Percentiles rank a stretch among this genome's conserved stretches.
phyloP scores from a whole-genome alignment of 306 rosid genomes.

The Mucuna pruriens region DNA sequence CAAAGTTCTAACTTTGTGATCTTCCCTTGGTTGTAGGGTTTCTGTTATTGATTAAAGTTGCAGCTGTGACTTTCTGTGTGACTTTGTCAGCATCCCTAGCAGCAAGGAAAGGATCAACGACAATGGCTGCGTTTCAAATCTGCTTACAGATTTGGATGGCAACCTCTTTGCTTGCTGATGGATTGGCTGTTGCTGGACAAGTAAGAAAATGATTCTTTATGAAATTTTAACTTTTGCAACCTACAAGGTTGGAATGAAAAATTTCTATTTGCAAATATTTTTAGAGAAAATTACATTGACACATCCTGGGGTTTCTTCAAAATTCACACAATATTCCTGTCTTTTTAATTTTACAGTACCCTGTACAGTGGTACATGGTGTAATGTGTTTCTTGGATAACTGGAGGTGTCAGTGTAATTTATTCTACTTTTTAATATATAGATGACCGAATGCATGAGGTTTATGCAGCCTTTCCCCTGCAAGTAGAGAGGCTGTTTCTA shows the following conservation, averaged over 20 bases:
- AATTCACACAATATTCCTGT: no score
- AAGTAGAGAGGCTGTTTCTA: neutral
- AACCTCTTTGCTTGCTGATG: conserved; percentile 83
- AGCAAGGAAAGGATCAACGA: conserved; percentile 76
- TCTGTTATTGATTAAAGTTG: conserved; percentile 71
- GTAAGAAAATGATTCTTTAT: conserved; percentile 42
- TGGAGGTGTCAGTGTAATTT: no score
- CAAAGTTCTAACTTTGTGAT: neutral
- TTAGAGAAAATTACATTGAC: no score
- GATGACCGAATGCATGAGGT: neutral
- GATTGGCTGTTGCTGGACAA: conserved; percentile 94
- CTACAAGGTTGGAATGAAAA: neutral
- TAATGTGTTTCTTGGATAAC: no score
- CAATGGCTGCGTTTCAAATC: conserved; percentile 92
- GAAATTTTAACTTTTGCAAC: neutral
- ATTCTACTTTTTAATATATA: neutral
- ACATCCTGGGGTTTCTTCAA: no score
- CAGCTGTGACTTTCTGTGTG: conserved; percentile 86
- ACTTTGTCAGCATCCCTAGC: conserved; percentile 84
- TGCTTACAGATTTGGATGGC: conserved; percentile 96
- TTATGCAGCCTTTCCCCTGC: no score
- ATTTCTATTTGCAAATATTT: neutral
- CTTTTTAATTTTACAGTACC: no score
- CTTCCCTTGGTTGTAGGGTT: conserved; percentile 52
- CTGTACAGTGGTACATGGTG: no score